Base-by-base conservation (phyloP, 228 moss, liverwort and hornwort genomes). In the Sphagnum magellanicum region DNA sequence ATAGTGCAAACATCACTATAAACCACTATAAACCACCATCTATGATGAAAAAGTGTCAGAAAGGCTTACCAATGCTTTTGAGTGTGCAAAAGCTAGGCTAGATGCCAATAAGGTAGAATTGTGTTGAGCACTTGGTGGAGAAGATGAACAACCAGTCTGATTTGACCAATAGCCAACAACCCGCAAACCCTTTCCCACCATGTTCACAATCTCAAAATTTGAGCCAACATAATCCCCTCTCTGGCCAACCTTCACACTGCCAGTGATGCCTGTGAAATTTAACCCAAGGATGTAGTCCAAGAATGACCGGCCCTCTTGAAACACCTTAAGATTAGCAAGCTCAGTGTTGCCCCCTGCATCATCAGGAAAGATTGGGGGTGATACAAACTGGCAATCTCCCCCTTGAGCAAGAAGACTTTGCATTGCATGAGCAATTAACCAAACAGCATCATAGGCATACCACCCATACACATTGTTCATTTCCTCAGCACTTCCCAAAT, bases 101-200 rank as follows among this genome's bases (percentile, higher is more conserved):
- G 68, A 64, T 5, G 76, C 76, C 5, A 72, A 66, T 50, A 70
- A 15, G 9, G 73, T 59, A 5, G 5, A 9, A 15, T 74, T 79
- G 52, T 10, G 48, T 32, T 32, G 32, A 0, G 50, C 11, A 53
- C 4, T n/a, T 0, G 83, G 83, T 49, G 79, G 78, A 10, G 70
- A 62, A 1, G 79, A 65, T 66, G 81, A 71, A 71, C 89, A 88
- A 0, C 91, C 87, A 1, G 79, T 81, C 12, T 71, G 65, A 32
- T 74, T 77, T 4, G 91, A 83, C 96, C 96, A 96, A 55, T 86
- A 96, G 12, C 96, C 96, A 48, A 96, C 89, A 12, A 81, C 79
- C 17, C 89, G 79, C n/a, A 79, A 68, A 16, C 79, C 79, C 16
- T 76, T 93, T 14, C 89, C 92, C 60, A 93, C 87, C 82, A 93